phyloP scores from a whole-genome alignment of 176 grass and related monocot genomes.

The Panicum miliaceum region DNA sequence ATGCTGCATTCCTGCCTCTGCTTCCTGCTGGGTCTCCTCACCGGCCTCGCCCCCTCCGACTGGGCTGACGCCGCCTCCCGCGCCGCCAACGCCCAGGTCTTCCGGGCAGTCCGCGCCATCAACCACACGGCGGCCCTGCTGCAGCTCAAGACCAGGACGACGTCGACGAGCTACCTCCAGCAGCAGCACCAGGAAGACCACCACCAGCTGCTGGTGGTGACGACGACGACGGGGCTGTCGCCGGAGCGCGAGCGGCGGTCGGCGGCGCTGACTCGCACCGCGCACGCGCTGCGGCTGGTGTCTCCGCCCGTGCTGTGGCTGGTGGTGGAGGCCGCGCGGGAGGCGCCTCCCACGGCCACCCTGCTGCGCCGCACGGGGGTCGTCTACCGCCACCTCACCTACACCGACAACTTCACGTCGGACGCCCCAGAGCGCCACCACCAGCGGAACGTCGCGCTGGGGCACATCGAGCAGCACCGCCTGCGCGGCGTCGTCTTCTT shows the following conservation, averaged over 20 bases:
- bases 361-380: slow-evolving; percentile 68
- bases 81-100: slow-evolving; percentile 15
- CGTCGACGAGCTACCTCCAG: neutral
- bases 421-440: slow-evolving; percentile 48
- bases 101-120: slow-evolving; percentile 13
- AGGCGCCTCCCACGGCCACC: slow-evolving; percentile 51
- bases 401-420: slow-evolving; percentile 69
- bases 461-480: slow-evolving; percentile 75
- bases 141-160: too few species aligned
- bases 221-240: slow-evolving; percentile 41
- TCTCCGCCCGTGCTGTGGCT: slow-evolving; percentile 84
- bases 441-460: slow-evolving; percentile 75
- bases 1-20: slow-evolving; percentile 77
- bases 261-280: slow-evolving; percentile 63
- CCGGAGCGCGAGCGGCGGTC: slow-evolving; percentile 43
- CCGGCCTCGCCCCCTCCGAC: slow-evolving; percentile 59
- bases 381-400: slow-evolving; percentile 73
- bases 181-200: neutral
- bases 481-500: slow-evolving; percentile 70
- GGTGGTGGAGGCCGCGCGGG: slow-evolving; percentile 65
- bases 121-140: neutral
- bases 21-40: slow-evolving; percentile 74
- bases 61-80: slow-evolving; percentile 39
- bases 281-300: slow-evolving; percentile 68
- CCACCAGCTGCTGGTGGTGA: slow-evolving; percentile 43